Evolutionary conservation across 2,329 filamentous ascomycete species (phyloP).

Genomic region (Sordariomycetes sp.): DNA sequence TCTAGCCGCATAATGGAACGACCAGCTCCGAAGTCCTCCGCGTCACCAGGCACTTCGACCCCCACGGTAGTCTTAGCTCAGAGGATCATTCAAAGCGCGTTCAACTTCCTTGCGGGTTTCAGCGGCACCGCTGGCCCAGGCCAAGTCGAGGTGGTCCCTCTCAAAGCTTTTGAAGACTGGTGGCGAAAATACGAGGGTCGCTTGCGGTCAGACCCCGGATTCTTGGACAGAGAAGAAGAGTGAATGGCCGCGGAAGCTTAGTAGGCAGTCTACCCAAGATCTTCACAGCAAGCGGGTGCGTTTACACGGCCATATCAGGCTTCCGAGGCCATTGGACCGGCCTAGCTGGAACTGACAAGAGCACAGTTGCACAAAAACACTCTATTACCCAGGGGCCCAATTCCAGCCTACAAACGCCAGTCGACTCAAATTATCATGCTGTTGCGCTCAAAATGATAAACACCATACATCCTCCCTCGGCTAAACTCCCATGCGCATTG

Average conservation of each 20-base stretch:
- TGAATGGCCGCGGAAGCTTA: background rate
- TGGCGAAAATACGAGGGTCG: conserved; percentile 91
- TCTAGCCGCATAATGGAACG: conserved; percentile 44
- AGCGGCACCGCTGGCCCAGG: conserved; percentile 46
- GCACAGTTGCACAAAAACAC: background rate
- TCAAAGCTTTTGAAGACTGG: conserved; percentile 94
- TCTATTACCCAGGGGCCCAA: background rate
- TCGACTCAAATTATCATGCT: background rate
- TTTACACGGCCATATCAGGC: background rate
- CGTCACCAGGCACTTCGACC: conserved; percentile 10
- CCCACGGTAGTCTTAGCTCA: conserved; percentile 69
- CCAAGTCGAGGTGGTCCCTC: conserved; percentile 76
- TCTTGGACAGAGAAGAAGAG: conserved; percentile 53
- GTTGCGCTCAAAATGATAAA: background rate
- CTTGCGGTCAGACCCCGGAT: conserved; percentile 74
- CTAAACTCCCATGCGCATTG: background rate
- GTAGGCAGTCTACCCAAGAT: background rate
- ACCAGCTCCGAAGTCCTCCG: conserved; percentile 11
- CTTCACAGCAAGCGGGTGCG: background rate
- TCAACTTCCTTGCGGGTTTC: conserved; percentile 90
- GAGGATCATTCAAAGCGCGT: conserved; percentile 90
- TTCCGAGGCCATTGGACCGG: background rate
- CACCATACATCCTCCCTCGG: background rate
- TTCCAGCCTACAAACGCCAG: background rate
- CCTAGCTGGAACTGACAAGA: background rate